phyloP scores from a whole-genome alignment of 176 grass and related monocot genomes.

The Carex myosuroides region DNA sequence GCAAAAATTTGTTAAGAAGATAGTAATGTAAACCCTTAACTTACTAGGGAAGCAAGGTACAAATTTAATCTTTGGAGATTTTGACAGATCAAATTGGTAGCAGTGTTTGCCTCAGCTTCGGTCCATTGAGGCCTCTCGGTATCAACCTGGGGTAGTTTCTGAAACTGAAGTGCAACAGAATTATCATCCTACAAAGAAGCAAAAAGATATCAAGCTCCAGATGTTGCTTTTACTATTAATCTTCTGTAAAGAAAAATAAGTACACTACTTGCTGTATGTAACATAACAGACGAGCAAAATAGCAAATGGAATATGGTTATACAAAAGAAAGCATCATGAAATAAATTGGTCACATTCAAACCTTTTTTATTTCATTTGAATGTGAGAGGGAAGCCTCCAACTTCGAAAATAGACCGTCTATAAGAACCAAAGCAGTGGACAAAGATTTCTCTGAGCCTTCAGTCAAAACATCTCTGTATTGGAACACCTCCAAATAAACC shows the following conservation, averaged over 20 bases:
- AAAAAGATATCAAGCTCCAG: background rate
- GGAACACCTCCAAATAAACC: conserved; percentile 75
- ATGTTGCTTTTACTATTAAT: conserved; percentile 4
- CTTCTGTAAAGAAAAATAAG: background rate
- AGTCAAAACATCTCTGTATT: conserved; percentile 47
- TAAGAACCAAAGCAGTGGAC: conserved; percentile 37
- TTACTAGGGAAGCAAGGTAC: conserved; percentile 58
- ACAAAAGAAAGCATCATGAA: conserved; percentile 1
- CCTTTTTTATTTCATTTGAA: conserved; percentile 38
- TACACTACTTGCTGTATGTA: background rate
- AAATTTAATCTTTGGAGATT: conserved; percentile 67
- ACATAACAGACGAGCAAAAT: background rate
- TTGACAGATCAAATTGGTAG: conserved; percentile 58
- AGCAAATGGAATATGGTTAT: conserved; percentile 3
- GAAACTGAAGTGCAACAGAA: conserved; percentile 41
- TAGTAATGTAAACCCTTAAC: background rate
- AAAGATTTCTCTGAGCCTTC: conserved; percentile 71
- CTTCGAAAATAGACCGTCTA: conserved; percentile 60
- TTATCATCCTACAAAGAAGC: conserved; percentile 25
- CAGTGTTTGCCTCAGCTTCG: conserved; percentile 43
- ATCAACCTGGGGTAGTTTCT: conserved; percentile 55
- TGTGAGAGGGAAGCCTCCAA: conserved; percentile 58
- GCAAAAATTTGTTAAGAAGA: background rate
- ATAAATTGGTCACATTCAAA: conserved; percentile 14
- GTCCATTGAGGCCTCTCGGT: conserved; percentile 53